Evolutionary conservation across 495 filamentous ascomycete genomes (phyloP).

Genomic region (Penicillium ochrochloron): DNA sequence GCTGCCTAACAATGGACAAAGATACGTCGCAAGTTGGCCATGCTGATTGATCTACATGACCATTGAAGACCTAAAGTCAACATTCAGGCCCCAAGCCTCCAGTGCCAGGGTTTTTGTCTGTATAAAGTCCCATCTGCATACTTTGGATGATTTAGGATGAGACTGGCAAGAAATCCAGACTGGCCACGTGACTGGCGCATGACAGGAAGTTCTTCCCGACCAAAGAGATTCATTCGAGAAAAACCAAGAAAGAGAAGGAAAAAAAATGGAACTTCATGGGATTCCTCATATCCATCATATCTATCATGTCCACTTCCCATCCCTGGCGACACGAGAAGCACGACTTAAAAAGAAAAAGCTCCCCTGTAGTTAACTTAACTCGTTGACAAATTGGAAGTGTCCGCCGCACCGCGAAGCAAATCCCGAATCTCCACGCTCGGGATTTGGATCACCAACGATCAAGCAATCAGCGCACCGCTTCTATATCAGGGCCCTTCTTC

Average conservation of each 20-base stretch:
- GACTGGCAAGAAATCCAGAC: not conserved
- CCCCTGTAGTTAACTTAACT: not conserved
- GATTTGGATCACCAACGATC: slow-evolving; percentile 31
- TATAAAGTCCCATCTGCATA: not conserved
- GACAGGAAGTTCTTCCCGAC: not conserved
- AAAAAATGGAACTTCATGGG: not conserved
- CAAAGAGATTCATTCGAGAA: not conserved
- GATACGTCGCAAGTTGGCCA: not conserved
- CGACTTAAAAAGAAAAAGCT: not conserved
- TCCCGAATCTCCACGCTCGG: slow-evolving; percentile 40
- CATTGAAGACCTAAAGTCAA: not conserved
- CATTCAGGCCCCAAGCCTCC: not conserved
- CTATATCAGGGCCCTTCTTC: slow-evolving; percentile 31
- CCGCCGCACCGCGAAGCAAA: slow-evolving; percentile 29
- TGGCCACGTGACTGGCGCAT: slow-evolving; percentile 4
- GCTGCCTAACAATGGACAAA: not conserved
- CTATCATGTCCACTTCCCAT: slow-evolving; percentile 11
- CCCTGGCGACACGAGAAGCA: slow-evolving; percentile 5
- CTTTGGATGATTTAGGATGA: not conserved
- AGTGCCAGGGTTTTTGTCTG: not conserved
- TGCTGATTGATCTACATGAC: not conserved
- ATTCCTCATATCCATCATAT: slow-evolving; percentile 10
- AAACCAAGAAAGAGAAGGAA: not conserved
- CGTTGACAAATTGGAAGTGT: slow-evolving; percentile 23
- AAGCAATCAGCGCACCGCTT: slow-evolving; percentile 33